Evolutionary conservation across 495 filamentous ascomycete genomes (phyloP).

Genomic region (Penicillium tannophilum): DNA sequence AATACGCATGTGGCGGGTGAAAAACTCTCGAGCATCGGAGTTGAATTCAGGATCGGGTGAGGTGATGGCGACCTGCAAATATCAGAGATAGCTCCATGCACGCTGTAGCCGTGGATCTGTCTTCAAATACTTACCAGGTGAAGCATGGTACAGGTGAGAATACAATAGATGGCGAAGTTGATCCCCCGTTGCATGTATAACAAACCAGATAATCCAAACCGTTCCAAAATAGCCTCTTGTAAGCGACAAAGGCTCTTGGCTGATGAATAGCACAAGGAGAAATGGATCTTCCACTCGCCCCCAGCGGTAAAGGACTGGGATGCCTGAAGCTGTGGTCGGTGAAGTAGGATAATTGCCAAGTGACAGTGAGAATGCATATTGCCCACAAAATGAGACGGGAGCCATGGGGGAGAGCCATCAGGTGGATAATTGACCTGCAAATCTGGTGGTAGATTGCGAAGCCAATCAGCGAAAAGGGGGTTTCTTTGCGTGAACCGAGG

Average conservation of each 20-base stretch:
- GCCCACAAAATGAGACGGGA: slow-evolving; percentile 86
- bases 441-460: slow-evolving; percentile 74
- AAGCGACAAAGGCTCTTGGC: slow-evolving; percentile 87
- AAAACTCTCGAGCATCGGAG: slow-evolving; percentile 82
- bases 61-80: slow-evolving; percentile 81
- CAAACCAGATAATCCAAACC: slow-evolving; percentile 78
- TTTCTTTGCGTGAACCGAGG: slow-evolving; percentile 81
- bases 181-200: slow-evolving; percentile 94
- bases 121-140: slow-evolving; percentile 71
- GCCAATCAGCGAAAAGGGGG: slow-evolving; percentile 72
- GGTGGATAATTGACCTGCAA: slow-evolving; percentile 76
- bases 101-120: background rate
- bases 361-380: slow-evolving; percentile 95
- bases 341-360: slow-evolving; percentile 82
- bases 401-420: slow-evolving; percentile 80
- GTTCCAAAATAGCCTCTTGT: slow-evolving; percentile 81
- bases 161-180: slow-evolving; percentile 91
- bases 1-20: slow-evolving; percentile 93
- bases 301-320: slow-evolving; percentile 72
- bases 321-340: slow-evolving; percentile 81
- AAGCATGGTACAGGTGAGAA: slow-evolving; percentile 91
- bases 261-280: slow-evolving; percentile 82
- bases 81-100: slow-evolving; percentile 19
- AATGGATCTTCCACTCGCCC: slow-evolving; percentile 83
- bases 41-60: slow-evolving; percentile 91